phyloP scores from a whole-genome alignment of 768 basidiomycete genomes.

The Trametes cubensis region DNA sequence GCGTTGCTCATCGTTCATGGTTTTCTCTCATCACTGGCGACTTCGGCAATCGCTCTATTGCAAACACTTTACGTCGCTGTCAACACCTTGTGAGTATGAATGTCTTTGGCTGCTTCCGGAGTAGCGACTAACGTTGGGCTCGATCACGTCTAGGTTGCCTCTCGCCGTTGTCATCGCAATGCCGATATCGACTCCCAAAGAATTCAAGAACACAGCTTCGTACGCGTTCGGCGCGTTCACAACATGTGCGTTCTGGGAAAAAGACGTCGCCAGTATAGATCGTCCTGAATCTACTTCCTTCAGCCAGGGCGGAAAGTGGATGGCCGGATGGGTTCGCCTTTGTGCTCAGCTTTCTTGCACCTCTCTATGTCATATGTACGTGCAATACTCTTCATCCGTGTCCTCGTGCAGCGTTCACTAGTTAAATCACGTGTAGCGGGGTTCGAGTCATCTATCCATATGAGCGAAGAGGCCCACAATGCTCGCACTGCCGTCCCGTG shows the following conservation, averaged over 20 bases:
- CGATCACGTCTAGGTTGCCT: constrained; percentile 23
- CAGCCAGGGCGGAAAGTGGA: constrained; percentile 41
- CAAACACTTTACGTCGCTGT: constrained; percentile 40
- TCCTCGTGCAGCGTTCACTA: no score
- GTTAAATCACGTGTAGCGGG: constrained; percentile 6
- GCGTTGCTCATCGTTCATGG: constrained; percentile 38
- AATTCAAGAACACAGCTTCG: constrained; percentile 59
- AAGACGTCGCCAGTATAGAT: neutral
- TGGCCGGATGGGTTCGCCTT: constrained; percentile 56
- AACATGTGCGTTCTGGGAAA: constrained; percentile 54
- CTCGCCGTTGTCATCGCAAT: constrained; percentile 48
- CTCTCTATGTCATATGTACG: constrained; percentile 9
- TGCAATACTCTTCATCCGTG: neutral
- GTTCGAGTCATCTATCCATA: constrained; percentile 58
- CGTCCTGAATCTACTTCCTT: no score
- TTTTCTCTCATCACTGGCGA: constrained; percentile 37
- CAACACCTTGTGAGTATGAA: constrained; percentile 37
- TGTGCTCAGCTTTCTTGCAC: constrained; percentile 49
- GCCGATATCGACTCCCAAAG: constrained; percentile 61
- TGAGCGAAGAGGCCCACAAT: constrained; percentile 65
- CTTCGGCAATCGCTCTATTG: constrained; percentile 37
- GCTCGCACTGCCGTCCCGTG: constrained; percentile 63
- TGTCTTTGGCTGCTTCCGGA: neutral
- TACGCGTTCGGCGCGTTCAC: constrained; percentile 65
- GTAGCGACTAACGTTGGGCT: no score